phyloP scores from a whole-genome alignment of 169 alveolate species.

The Cryptosporidium muris region DNA sequence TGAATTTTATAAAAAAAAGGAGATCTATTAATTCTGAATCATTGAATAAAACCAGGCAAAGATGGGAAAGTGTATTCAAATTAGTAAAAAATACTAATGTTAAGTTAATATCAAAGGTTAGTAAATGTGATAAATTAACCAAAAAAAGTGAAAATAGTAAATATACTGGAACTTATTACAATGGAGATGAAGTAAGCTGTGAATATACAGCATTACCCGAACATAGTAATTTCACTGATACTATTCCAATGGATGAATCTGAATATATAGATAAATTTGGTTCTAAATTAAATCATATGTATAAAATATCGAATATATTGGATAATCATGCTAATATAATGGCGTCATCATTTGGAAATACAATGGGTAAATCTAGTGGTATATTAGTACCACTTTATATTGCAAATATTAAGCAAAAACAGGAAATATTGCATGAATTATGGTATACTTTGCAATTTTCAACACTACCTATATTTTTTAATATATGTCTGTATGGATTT shows the following conservation, averaged over 20 bases:
- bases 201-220: conserved; percentile 11
- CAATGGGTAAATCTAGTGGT: conserved; percentile 38
- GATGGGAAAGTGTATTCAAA: too few relatives aligned
- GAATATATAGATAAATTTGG: too few relatives aligned
- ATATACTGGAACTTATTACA: too few relatives aligned
- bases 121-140: too few relatives aligned
- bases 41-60: too few relatives aligned
- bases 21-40: neutral
- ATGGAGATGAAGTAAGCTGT: neutral
- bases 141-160: too few relatives aligned
- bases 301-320: too few relatives aligned
- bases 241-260: neutral
- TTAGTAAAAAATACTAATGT: neutral
- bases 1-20: conserved; percentile 1
- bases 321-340: neutral
- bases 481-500: conserved; percentile 14
- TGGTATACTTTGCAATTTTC: conserved; percentile 55
- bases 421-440: conserved; percentile 36
- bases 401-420: conserved; percentile 61
- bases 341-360: conserved; percentile 3
- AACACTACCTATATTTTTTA: conserved; percentile 12
- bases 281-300: too few relatives aligned
- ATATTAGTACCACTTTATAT: conserved; percentile 53
- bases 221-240: neutral
- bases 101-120: neutral